Conservation (phyloP, 2,329 filamentous ascomycete genomes). For the Metarhizium guizhouense region DNA sequence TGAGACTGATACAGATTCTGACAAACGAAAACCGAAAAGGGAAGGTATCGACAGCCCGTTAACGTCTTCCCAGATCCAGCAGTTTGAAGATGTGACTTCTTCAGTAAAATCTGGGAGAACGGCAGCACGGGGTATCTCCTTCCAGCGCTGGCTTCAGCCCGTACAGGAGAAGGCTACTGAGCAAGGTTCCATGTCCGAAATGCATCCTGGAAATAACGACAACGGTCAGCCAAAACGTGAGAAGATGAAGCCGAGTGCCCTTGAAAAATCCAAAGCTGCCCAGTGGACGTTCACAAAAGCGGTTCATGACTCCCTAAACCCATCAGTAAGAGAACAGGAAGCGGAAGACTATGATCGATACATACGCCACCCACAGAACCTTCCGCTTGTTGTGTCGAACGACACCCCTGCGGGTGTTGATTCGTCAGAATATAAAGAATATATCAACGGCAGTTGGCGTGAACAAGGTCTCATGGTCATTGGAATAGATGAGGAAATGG, state of each 20-base stretch:
- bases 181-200: conserved; percentile 1
- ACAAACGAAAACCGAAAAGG: conserved; percentile 56
- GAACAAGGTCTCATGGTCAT: conserved; percentile 45
- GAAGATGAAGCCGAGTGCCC: conserved; percentile 46
- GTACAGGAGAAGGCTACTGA: conserved; percentile 25
- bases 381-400: conserved; percentile 71
- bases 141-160: conserved; percentile 55
- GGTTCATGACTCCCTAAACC: conserved; percentile 77
- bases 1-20: conserved; percentile 49
- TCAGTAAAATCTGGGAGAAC: conserved; percentile 30
- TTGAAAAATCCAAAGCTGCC: conserved; percentile 72
- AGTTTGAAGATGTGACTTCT: conserved; percentile 30
- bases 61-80: conserved; percentile 20
- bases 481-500: conserved; percentile 36
- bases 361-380: conserved; percentile 77
- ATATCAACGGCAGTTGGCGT: conserved; percentile 61
- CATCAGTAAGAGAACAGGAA: conserved; percentile 67
- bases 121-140: conserved; percentile 38
- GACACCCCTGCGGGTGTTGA: conserved; percentile 53
- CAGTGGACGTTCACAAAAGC: conserved; percentile 87
- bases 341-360: conserved; percentile 82
- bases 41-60: conserved; percentile 59
- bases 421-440: conserved; percentile 66
- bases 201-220: background rate
- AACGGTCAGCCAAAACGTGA: background rate